Evolutionary conservation across 805 yeast species (phyloP).

Genomic region (Huiozyma sinensis): DNA sequence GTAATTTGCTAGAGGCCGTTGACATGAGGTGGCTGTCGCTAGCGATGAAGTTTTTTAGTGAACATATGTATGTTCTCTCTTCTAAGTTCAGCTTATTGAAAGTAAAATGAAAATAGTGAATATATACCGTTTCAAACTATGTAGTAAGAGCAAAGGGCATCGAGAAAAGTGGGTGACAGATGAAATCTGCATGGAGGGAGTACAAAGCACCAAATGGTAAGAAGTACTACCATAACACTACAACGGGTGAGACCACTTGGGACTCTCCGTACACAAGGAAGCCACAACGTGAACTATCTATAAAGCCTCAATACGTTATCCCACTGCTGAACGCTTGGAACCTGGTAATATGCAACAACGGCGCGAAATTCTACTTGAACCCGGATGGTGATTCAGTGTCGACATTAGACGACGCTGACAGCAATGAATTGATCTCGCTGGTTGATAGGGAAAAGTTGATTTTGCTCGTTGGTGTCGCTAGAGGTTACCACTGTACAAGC

Average conservation of each 20-base stretch:
- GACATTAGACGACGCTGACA: slow-evolving; percentile 24
- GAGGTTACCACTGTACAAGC: slow-evolving; percentile 11
- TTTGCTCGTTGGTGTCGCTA: slow-evolving; percentile 15
- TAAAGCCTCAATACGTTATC: slow-evolving; percentile 9
- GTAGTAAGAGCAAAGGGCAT: neutral
- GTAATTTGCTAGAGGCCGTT: too few relatives aligned
- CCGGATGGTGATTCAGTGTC: slow-evolving; percentile 13
- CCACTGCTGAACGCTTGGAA: slow-evolving; percentile 30
- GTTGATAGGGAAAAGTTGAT: slow-evolving; percentile 23
- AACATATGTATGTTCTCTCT: too few relatives aligned
- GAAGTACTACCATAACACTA: slow-evolving; percentile 30
- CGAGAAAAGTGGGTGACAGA: neutral
- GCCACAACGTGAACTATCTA: slow-evolving; percentile 2
- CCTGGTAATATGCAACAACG: slow-evolving; percentile 33
- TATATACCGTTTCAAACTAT: too few relatives aligned
- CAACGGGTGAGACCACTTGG: slow-evolving; percentile 32
- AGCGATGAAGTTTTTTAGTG: too few relatives aligned
- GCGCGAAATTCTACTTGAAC: slow-evolving; percentile 34
- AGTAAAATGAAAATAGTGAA: neutral
- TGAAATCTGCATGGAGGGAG: slow-evolving; percentile 26
- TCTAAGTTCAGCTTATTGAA: neutral
- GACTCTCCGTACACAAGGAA: slow-evolving; percentile 21
- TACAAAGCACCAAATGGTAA: slow-evolving; percentile 31
- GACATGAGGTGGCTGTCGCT: too few relatives aligned
- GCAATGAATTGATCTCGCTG: slow-evolving; percentile 17